These are phyloP conservation scores for Sporobolomyces pararoseus DNA, from an alignment of 768 basidiomycete genomes.

Conservation along the genomic window DNA sequence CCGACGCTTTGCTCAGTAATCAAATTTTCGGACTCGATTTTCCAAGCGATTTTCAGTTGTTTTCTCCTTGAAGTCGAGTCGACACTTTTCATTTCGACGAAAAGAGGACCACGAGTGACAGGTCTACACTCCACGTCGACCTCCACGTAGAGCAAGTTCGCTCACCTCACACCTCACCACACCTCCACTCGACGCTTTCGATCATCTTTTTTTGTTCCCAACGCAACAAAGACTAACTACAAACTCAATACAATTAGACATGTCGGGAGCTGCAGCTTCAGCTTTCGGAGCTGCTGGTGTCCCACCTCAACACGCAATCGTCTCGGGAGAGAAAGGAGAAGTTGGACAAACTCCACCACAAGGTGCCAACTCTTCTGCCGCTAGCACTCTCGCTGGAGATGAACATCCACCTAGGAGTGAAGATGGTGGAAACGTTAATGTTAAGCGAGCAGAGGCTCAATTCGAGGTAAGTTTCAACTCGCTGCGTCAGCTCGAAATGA, in stretches of 20 bases:
- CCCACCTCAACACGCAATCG: background rate
- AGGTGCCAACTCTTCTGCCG: slow-evolving; percentile 1
- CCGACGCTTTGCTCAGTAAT: too few species aligned
- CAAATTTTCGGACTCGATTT: too few species aligned
- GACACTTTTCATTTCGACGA: too few species aligned
- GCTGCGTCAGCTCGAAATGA: background rate
- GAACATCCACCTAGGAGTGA: background rate
- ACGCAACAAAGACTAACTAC: too few species aligned
- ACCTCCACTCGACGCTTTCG: too few species aligned
- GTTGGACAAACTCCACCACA: background rate
- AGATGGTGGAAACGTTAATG: slow-evolving; percentile 13
- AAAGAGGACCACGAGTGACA: too few species aligned
- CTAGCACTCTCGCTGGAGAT: slow-evolving; percentile 7
- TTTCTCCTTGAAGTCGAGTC: too few species aligned
- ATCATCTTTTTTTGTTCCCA: background rate
- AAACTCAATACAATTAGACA: background rate
- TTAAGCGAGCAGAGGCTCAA: slow-evolving; percentile 34
- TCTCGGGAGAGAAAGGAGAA: background rate
- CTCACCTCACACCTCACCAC: too few species aligned
- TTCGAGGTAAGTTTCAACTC: slow-evolving; percentile 17
- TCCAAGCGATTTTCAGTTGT: too few species aligned
- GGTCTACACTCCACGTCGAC: too few species aligned
- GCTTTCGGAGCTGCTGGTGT: slow-evolving; percentile 1
- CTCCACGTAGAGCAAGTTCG: too few species aligned
- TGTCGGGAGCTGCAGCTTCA: slow-evolving; percentile 4